phyloP scores from a whole-genome alignment of 2,329 filamentous ascomycete species.

The Hymenoscyphus fraxineus region DNA sequence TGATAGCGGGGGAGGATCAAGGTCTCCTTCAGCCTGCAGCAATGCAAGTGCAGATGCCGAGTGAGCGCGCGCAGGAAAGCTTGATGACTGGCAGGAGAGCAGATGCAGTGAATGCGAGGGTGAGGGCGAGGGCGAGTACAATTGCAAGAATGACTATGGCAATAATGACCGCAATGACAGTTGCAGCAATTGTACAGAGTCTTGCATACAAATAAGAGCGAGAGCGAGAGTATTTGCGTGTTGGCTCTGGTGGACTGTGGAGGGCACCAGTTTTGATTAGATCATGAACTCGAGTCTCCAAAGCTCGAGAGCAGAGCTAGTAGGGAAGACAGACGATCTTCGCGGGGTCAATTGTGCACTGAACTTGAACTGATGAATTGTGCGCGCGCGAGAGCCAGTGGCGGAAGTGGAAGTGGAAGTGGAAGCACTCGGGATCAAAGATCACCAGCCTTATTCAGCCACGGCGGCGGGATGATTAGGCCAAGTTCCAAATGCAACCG shows the following conservation, averaged over 20 bases:
- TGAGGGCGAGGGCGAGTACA: no score
- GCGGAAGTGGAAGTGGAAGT: background rate
- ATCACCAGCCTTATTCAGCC: background rate
- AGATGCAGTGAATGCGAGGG: background rate
- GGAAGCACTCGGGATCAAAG: background rate
- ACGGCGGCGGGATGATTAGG: background rate
- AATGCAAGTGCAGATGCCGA: background rate
- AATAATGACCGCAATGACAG: no score
- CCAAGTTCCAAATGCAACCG: background rate
- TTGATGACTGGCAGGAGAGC: background rate
- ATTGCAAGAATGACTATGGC: no score
- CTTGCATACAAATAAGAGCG: background rate
- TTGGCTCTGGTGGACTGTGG: background rate
- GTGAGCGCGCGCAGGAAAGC: background rate
- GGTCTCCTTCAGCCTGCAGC: background rate
- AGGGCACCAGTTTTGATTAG: background rate
- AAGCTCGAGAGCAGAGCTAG: background rate
- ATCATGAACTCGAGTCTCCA: background rate
- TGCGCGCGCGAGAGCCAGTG: background rate
- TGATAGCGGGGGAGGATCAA: conserved; percentile 2
- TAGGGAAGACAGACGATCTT: background rate
- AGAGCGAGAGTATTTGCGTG: background rate
- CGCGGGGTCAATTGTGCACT: conserved; percentile 1
- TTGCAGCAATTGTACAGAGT: no score
- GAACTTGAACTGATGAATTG: no score